Base-by-base conservation (phyloP, 768 basidiomycete genomes). In the Hydnomerulius pinastri region DNA sequence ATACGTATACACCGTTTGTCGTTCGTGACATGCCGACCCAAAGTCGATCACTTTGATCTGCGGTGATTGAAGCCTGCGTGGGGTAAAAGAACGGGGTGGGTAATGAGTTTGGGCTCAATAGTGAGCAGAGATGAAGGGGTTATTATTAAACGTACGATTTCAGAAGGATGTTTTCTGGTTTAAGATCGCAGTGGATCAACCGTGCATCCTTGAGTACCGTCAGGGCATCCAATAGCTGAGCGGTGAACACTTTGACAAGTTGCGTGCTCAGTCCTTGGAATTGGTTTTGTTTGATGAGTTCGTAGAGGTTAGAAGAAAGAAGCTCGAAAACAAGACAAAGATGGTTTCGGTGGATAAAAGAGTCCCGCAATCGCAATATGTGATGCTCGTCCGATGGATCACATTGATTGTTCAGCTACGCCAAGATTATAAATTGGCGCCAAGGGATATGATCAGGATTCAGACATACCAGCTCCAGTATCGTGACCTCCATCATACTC, bases 401-500 rank as follows among this genome's bases (percentile, higher is more conserved):
- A 59, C 85, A 93, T 53, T 85, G 83, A 70, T 89, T 92, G 77
- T 99, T 99, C 50, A 99, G 79, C 94, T 98, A 35, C n/a, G 25
- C 32, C 7, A 51, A 53, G 5, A 44, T 48, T 53, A 46, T 54
- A 41, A 15, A 15, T 39, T 3, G 39, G 25, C 5, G 6, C 23
- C 11, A 20, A 11, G 3, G 12, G n/a, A n/a, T 24, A 29, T 11
- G 5, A 39, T 42, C 11, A 10, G 11, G 27, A 44, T 49, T n/a
- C 47, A 36, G 6, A 79, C 90, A 54, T 48, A 95, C 95, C 72
- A 98, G 74, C 68, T 98, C 93, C 38, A 99, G 77, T 54, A 99
- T 98, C 1, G 94, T 97, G 23, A 98, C 96, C 71, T 99, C 97
- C 97, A 99, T 99, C 90, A 97, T 98, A 70, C 90, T 92, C 73